Base-by-base conservation (phyloP, 78 protist genomes). In the Dictyostelium purpureum region DNA sequence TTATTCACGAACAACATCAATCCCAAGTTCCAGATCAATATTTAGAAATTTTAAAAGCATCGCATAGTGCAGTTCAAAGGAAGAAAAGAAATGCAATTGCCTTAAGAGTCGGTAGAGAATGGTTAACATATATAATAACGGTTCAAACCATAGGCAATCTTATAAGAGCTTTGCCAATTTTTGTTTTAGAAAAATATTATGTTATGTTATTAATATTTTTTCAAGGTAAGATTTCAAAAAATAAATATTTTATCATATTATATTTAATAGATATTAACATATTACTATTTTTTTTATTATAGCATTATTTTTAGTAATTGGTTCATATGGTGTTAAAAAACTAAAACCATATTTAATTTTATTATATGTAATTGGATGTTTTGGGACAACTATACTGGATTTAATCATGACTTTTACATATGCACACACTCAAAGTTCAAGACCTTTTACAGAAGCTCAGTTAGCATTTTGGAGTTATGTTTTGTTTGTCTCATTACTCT, bases 321-420 rank as follows among this genome's bases (percentile, higher is more conserved):
- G 92, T 31, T 85, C 82, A 85, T 85, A 85, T 85, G 92, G 92
- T 21, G 76, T 61, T 26, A 85, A 85, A n/a, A 85, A 47, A 73
- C 73, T 85, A 65, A 85, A 85, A 66, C 57, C 76, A 61, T 73
- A 85, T 73, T 71, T 85, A 59, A 61, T 85, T n/a, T 73, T 85
- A 33, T 61, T 85, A 47, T 85, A 85, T 85, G 73, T 66, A 33
- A 85, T 73, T 38, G 92, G 92, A 14, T 85, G 92, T 61, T 85
- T 85, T 54, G 67, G 52, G 21, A 85, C 82, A 11, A 73, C 76
- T 18, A 73, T 85, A n/a, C 59, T 85, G 19, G 92, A 85, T 73
- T 85, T 73, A 61, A 59, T 85, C n/a, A 85, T 85, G 9, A 73
- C 82, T 0, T 73, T 73, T 38, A 85, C 92, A 6, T 85, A 73